Evolutionary conservation across 345 rosid genomes (phyloP), one percentile per base, ranked within the genome.

Genomic region (Brassica nigra): DNA sequence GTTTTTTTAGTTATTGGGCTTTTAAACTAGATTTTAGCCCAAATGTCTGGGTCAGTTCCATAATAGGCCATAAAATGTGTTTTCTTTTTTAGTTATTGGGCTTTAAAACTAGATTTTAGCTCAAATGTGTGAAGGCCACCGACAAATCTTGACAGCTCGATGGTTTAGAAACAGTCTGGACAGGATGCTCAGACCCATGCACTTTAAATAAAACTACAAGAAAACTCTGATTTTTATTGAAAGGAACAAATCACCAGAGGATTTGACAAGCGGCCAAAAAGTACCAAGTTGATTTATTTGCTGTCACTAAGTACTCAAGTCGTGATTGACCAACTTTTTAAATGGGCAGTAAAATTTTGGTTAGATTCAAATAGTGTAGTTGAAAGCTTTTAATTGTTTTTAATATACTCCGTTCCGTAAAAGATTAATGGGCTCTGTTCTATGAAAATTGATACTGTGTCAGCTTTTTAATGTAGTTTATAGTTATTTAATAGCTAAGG

Each of bases 191-290:
- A 67, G 66, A 27, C 66, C 54, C 74, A 30, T 37, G 34, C 73
- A 67, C 58, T 23, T 23, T 39, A 58, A 76, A 37, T 58, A 33
- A 14, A 63, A 6, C n/a, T n/a, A 14, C 6, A 31, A 20, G 23
- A 33, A 33, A 3, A 2, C 33, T 34, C 20, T 34, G 28, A 64
- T 33, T 15, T 15, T 15, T 29, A 61, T 29, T 30, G 34, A 10
- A 65, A 20, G 2, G n/a, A 36, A 63, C 8, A 31, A 58, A 76
- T 58, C 44, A 58, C 3, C 57, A 57, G 67, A 67, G 4, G 5
- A 31, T 54, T 66, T 65, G 66, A 64, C 63, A 74, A 74, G 73
- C 58, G 57, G 78, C 73, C 73, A 75, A 44, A n/a, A 39, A 67
- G 31, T 76, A 66, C 78, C 78, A 57, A 10, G 31, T 6, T 39